A percentile compares a stretch with the other conserved stretches of the same genome.
These are phyloP conservation scores for Trypanosomatidae sp. DNA, from an alignment of 208 protist genomes.

Conservation along the genomic window DNA sequence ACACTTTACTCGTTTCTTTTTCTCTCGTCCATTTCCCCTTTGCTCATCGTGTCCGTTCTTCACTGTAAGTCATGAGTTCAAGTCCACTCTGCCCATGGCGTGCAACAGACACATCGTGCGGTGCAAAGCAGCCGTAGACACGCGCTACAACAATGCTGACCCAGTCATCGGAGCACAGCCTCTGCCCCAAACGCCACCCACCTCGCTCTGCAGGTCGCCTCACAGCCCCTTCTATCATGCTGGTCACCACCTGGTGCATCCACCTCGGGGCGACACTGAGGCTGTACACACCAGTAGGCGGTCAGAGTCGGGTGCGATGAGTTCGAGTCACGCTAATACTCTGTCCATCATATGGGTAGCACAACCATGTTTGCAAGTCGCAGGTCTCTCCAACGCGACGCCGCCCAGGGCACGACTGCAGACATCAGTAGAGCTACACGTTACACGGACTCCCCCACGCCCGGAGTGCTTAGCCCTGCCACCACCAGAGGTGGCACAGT, in stretches of 20 bases:
- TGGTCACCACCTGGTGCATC: not conserved
- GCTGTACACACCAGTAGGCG: not conserved
- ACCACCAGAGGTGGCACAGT: not conserved
- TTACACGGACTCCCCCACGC: not conserved
- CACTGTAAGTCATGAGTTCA: too few species aligned
- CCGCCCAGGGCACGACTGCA: not conserved
- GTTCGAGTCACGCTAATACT: not conserved
- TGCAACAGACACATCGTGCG: not conserved
- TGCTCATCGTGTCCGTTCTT: too few species aligned
- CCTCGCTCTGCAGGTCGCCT: not conserved
- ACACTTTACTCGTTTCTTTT: not conserved
- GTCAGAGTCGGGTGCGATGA: not conserved
- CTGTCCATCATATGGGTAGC: not conserved
- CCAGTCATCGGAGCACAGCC: not conserved
- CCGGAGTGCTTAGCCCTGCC: not conserved
- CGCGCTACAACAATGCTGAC: not conserved
- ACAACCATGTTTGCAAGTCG: not conserved
- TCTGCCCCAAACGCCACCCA: not conserved
- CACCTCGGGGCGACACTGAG: not conserved
- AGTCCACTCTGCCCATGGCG: too few species aligned
- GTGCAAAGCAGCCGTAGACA: not conserved
- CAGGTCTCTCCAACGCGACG: not conserved
- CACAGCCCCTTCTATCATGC: not conserved
- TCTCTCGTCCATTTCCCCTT: not conserved
- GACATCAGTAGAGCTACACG: not conserved